Conservation (phyloP, 2,329 filamentous ascomycete species). For the Talaromyces sp. region DNA sequence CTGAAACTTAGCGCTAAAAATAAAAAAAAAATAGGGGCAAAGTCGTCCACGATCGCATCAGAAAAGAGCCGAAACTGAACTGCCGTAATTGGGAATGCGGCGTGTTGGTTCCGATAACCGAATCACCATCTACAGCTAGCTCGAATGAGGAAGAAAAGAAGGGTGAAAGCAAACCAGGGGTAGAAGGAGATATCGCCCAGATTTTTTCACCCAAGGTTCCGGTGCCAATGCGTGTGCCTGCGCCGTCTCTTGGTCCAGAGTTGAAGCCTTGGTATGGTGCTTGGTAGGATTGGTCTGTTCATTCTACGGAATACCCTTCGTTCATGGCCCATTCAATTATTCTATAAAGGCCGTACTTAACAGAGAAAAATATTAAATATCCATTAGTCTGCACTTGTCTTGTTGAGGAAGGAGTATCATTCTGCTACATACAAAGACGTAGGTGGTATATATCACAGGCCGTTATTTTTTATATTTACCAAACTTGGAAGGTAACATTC, state of each 20-base stretch:
- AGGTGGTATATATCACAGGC: background rate
- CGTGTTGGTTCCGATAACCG: constrained; percentile 64
- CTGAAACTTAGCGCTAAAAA: too few relatives aligned
- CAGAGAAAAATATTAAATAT: too few relatives aligned
- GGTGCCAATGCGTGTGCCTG: constrained; percentile 45
- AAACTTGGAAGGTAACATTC: too few relatives aligned
- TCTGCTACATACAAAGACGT: background rate
- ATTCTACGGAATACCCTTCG: constrained; percentile 5
- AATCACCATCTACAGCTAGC: background rate
- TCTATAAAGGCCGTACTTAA: too few relatives aligned
- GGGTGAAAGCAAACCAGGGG: constrained; percentile 24
- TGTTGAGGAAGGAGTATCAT: background rate
- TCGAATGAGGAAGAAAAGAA: constrained; percentile 18
- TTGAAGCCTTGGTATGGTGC: constrained; percentile 22
- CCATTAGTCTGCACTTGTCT: background rate
- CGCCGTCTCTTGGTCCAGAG: constrained; percentile 19
- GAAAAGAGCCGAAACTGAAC: constrained; percentile 68
- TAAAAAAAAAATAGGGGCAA: constrained; percentile 60
- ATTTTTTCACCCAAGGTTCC: constrained; percentile 41
- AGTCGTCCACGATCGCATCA: constrained; percentile 65
- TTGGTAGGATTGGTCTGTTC: constrained; percentile 15
- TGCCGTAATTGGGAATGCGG: constrained; percentile 97
- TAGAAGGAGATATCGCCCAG: constrained; percentile 27
- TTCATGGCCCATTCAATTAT: too few relatives aligned
- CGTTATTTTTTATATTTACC: background rate